Evolutionary conservation across 805 yeast genomes (phyloP).

Genomic region (Diddensiella transvaalensis): DNA sequence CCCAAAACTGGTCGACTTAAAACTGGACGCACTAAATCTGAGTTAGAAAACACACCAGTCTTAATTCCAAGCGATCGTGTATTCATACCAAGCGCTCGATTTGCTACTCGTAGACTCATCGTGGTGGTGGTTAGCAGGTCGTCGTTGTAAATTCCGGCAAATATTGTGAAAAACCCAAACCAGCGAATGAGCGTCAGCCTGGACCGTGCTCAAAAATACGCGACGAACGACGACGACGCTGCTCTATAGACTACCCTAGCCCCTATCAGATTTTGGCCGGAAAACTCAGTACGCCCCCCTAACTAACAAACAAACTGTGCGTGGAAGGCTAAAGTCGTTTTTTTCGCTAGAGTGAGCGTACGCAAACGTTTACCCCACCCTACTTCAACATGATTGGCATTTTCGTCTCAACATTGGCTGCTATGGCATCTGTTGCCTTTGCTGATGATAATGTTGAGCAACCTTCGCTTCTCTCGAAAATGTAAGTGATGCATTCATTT

Average conservation of each 20-base stretch:
- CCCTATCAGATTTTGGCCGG: no score
- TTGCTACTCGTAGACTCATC: conserved; percentile 24
- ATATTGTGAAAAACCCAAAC: background rate
- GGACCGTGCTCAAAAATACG: background rate
- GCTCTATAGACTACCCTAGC: no score
- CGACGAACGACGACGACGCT: no score
- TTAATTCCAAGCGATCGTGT: background rate
- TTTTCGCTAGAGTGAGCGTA: no score
- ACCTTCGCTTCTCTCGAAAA: background rate
- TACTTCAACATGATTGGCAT: background rate
- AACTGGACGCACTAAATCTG: conserved; percentile 9
- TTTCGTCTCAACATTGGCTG: background rate
- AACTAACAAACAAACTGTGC: no score
- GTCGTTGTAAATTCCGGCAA: background rate
- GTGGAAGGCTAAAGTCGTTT: no score
- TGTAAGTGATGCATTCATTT: no score
- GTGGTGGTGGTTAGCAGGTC: no score
- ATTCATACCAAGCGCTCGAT: conserved; percentile 20
- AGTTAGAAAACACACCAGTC: background rate
- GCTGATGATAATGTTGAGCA: background rate
- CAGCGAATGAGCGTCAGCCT: conserved; percentile 5
- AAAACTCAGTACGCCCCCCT: no score
- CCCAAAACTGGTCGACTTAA: conserved; percentile 13
- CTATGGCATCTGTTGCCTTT: background rate
- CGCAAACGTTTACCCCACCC: conserved; percentile 1